Percentiles rank a stretch among this genome's conserved stretches.
Evolutionary conservation across 1,139 yeast species (phyloP).

Genomic region (Yamadazyma conglobata): DNA sequence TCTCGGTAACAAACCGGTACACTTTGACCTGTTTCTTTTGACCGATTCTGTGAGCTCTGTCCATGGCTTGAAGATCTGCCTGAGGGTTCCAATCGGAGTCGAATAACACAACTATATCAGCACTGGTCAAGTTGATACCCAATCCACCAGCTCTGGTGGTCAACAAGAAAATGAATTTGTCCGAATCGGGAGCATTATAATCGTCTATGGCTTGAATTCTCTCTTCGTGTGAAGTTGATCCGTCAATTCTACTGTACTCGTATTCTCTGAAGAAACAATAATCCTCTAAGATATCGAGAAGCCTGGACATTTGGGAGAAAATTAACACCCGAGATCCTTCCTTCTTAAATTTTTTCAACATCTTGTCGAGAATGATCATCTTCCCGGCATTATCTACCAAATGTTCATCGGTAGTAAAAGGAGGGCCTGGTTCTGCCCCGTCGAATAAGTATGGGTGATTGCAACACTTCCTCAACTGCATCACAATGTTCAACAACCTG

Average conservation of each 20-base stretch:
- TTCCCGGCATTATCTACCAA: constrained; percentile 84
- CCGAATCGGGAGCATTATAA: constrained; percentile 77
- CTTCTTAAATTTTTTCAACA: constrained; percentile 64
- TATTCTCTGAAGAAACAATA: constrained; percentile 82
- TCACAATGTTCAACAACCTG: constrained; percentile 83
- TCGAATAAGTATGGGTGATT: constrained; percentile 96
- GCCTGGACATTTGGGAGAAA: constrained; percentile 92
- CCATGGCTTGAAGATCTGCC: constrained; percentile 98
- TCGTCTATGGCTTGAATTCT: constrained; percentile 91
- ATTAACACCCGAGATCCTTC: constrained; percentile 89
- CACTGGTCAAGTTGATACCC: constrained; percentile 90
- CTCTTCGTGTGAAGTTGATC: constrained; percentile 91
- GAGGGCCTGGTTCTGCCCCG: constrained; percentile 99
- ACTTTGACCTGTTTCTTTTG: constrained; percentile 95
- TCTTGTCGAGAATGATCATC: constrained; percentile 82
- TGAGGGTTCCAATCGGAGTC: constrained; percentile 99
- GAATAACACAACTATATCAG: constrained; percentile 83
- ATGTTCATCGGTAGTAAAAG: constrained; percentile 95
- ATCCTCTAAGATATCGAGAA: constrained; percentile 89
- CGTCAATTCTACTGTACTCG: constrained; percentile 90
- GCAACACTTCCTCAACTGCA: constrained; percentile 96
- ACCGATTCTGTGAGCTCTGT: constrained; percentile 97
- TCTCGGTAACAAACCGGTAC: constrained; percentile 87
- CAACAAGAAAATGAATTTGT: constrained; percentile 77
- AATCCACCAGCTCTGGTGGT: constrained; percentile 99